Percentiles rank a stretch among this genome's conserved stretches.
Evolutionary conservation across 2,329 filamentous ascomycete species (phyloP).

Genomic region (Onygena corvina): DNA sequence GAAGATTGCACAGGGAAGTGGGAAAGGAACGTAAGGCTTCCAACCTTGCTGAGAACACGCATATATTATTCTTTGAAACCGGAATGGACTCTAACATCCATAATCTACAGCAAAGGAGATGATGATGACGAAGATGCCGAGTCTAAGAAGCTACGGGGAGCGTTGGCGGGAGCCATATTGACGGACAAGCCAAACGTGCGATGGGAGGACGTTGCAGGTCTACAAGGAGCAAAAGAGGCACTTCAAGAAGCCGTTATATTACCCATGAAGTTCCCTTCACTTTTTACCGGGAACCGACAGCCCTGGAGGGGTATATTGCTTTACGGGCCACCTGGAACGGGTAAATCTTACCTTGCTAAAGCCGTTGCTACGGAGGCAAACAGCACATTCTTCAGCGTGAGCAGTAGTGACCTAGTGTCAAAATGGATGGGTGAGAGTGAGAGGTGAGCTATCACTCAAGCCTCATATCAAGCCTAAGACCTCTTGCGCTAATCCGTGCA

Average conservation of each 20-base stretch:
- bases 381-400: conserved; percentile 97
- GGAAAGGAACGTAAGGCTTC: conserved; percentile 43
- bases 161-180: conserved; percentile 80
- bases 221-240: conserved; percentile 90
- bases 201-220: conserved; percentile 95
- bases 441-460: conserved; percentile 47
- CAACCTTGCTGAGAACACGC: conserved; percentile 6
- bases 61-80: background rate
- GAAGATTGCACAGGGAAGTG: conserved; percentile 38
- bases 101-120: conserved; percentile 29
- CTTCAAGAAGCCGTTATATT: conserved; percentile 95
- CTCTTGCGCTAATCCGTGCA: background rate
- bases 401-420: conserved; percentile 89
- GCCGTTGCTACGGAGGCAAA: conserved; percentile 97
- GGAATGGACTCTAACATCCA: conserved; percentile 8
- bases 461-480: background rate
- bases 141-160: conserved; percentile 85
- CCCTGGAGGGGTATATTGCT: conserved; percentile 97
- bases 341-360: conserved; percentile 95
- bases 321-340: conserved; percentile 90
- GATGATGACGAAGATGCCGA: conserved; percentile 74
- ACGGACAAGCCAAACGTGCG: conserved; percentile 91
- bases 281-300: conserved; percentile 91
- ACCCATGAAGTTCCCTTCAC: conserved; percentile 94
- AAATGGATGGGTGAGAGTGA: conserved; percentile 99